Evolutionary conservation across 2,329 filamentous ascomycete species (phyloP).

Genomic region (Penicillium sp.): DNA sequence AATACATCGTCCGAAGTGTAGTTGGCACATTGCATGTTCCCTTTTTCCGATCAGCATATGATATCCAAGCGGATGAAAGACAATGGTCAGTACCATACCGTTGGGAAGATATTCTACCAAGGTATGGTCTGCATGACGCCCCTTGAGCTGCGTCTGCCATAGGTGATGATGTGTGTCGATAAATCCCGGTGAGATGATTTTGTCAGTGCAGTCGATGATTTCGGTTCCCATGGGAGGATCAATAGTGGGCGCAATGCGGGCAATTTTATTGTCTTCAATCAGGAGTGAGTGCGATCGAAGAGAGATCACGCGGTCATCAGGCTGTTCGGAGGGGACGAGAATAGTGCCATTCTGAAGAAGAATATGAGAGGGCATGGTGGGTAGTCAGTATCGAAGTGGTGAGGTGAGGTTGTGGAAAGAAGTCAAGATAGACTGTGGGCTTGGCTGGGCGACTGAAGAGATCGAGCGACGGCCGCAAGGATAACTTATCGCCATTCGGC

Average conservation of each 20-base stretch:
- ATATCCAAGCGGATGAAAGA: neutral
- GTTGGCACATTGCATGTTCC: slow-evolving; percentile 19
- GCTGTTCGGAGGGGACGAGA: neutral
- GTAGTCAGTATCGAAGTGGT: no score
- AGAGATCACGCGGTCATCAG: neutral
- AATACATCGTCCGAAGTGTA: slow-evolving; percentile 47
- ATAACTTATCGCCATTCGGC: no score
- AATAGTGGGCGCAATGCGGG: neutral
- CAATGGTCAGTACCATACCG: no score
- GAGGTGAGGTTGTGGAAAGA: no score
- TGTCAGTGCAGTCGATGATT: slow-evolving; percentile 43
- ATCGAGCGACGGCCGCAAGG: no score
- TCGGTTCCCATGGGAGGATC: slow-evolving; percentile 11
- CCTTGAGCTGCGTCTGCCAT: slow-evolving; percentile 47
- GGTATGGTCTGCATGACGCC: slow-evolving; percentile 38
- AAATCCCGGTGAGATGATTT: slow-evolving; percentile 35
- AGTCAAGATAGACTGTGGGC: no score
- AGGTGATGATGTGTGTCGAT: slow-evolving; percentile 43
- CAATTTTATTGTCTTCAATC: neutral
- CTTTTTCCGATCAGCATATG: slow-evolving; percentile 3
- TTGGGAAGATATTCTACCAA: slow-evolving; percentile 41
- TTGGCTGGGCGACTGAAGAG: no score
- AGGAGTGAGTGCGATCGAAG: neutral
- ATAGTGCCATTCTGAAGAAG: slow-evolving; percentile 3
- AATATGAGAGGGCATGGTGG: neutral